A percentile compares a stretch with the other conserved stretches of the same genome.
These are phyloP conservation scores for Saussurea involucrata DNA, from an alignment of 129 eudicot genomes.

Conservation along the genomic window DNA sequence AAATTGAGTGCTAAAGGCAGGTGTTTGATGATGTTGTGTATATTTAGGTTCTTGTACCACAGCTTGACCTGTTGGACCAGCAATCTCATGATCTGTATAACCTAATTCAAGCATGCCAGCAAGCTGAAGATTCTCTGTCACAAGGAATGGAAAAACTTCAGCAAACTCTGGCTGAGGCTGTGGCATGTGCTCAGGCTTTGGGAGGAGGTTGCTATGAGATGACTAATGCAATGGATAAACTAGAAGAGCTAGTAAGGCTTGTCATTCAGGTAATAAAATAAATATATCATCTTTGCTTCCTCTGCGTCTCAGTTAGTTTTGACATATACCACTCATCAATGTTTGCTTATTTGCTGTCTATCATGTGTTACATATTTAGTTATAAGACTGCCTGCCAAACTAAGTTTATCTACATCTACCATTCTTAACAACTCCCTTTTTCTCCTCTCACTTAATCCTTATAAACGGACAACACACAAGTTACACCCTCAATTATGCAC, in stretches of 20 bases:
- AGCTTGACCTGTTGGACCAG: conserved; percentile 59
- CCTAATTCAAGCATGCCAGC: conserved; percentile 87
- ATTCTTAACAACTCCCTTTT: too few species aligned
- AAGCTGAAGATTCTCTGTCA: conserved; percentile 94
- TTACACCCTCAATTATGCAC: too few species aligned
- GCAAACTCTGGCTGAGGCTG: conserved; percentile 51
- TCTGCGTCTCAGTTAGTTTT: not conserved
- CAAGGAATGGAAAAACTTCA: conserved; percentile 87
- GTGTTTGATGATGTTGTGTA: conserved; percentile 10
- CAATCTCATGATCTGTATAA: conserved; percentile 56
- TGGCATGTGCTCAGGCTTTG: conserved; percentile 43
- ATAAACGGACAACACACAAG: too few species aligned
- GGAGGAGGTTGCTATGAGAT: conserved; percentile 61
- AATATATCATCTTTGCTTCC: not conserved
- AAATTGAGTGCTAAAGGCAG: conserved; percentile 10
- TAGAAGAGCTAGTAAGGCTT: conserved; percentile 61
- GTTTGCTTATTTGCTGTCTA: not conserved
- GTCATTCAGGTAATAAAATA: conserved; percentile 96
- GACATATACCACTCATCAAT: not conserved
- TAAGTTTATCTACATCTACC: not conserved
- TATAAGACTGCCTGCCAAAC: too few species aligned
- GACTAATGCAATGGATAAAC: conserved; percentile 56
- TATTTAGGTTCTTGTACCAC: conserved; percentile 85
- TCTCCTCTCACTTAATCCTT: too few species aligned
- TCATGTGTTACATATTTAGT: too few species aligned